Base-by-base conservation (phyloP, 352 stramenopile genomes). In the Globisporangium orthogonon region DNA sequence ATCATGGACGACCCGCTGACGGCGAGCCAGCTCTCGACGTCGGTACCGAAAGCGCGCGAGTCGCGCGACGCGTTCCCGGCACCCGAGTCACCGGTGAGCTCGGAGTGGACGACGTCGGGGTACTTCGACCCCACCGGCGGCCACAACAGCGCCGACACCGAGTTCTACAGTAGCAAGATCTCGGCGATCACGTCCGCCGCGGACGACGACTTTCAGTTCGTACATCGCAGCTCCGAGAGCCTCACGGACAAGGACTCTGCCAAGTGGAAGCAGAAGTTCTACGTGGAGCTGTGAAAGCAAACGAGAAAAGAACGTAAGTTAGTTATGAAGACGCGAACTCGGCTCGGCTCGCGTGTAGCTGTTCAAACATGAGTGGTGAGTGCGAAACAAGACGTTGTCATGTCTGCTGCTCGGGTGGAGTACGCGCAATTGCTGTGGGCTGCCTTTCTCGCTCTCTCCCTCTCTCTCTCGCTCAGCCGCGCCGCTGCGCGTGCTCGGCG, bases 211-310 rank as follows among this genome's bases (percentile, higher is more conserved):
- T 30, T 11, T 4, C 48, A 50, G 28, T 62, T 62, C 18, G 3
- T 31, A 7, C 49, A 39, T 4, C 56, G 56, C 35, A 61, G 52
- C 10, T 56, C 47, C 39, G 56, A 61, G 40, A 40, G 39, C 17
- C 18, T 37, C 14, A 18, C 54, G 3, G 7, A 53, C n/a, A n/a
- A 66, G 43, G 45, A 43, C 35, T 23, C 66, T 44, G 47, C 56
- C 60, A 61, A 64, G 52, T 67, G 60, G 60, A 71, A 70, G 52
- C 43, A 58, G 30, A 66, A 67, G 47, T 64, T 61, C 48, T 63
- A 65, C 35, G 30, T 63, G 17, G 62, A 65, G 43, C 54, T 69
- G 9, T 69, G 41, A 62, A 18, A 49, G 23, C 29, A 17, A 37
- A 37, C n/a, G 33, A 7, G 37, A 15, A 13, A 13, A 43, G 40